Base-by-base conservation (phyloP, 768 basidiomycete species). In the Mycena haematopus region DNA sequence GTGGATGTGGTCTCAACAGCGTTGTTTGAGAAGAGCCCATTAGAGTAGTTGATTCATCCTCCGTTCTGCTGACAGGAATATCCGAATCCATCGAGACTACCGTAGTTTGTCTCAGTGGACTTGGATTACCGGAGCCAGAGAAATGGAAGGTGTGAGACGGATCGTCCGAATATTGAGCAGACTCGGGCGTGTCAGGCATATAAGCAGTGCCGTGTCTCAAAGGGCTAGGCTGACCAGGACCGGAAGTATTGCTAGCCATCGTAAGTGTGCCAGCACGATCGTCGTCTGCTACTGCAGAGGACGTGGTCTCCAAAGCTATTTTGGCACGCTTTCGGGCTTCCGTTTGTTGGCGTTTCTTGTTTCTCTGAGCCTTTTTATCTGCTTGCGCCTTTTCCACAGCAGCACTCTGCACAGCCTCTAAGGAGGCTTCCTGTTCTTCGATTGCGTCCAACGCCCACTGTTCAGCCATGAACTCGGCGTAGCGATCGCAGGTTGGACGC, bases 401-500 rank as follows among this genome's bases (percentile, higher is more conserved):
- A 10, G 80, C 82, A 15, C 72, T 65, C 47, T 72, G 75, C 6
- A 71, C 71, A 1, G 76, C 74, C 45, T 87, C 84, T 1, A 70
- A 71, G 49, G 80, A 81, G 4, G 87, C 86, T 66, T 88, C 86
- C 25, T 82, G 80, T 70, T 95, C 96, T 63, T 96, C 94, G 31
- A 78, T 74, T n/a, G 80, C 84, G 67, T 95, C 93, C 53, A 93
- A 74, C 8, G 76, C 82, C 84, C 87, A 88, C 72, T 96, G 92
- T 73, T 97, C 95, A 51, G 78, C 77, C 83, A 91, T 88, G 69
- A 86, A 97, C 73, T 96, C 93, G 21, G 81, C 56, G 74, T 96
- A 98, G 9, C 96, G 87, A 56, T 97, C 94, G 65, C 80, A 86
- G 47, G 92, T 81, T 2, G 96, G 92, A 24, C 89, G 84, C 91